These are phyloP conservation scores for Basipetospora sp. DNA, from an alignment of 2,329 filamentous ascomycete species.

Conservation along the genomic window DNA sequence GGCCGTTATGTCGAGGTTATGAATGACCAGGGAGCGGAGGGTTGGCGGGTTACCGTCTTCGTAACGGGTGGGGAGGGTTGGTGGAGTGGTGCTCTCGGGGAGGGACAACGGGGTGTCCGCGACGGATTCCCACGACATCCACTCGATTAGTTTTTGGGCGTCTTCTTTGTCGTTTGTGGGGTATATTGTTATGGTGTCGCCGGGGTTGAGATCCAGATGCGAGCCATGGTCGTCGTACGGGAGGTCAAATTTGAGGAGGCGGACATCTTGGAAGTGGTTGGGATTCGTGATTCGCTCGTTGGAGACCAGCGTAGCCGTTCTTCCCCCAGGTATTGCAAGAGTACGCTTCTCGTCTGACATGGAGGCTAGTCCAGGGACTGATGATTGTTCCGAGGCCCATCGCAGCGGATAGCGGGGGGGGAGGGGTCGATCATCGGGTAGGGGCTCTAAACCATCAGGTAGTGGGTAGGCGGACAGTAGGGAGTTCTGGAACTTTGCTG, in stretches of 20 bases:
- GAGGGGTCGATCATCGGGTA: constrained; percentile 59
- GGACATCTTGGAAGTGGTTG: constrained; percentile 86
- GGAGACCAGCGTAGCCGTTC: constrained; percentile 41
- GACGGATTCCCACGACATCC: constrained; percentile 63
- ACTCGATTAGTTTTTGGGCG: constrained; percentile 59
- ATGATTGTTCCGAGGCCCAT: background rate
- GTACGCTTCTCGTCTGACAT: constrained; percentile 7
- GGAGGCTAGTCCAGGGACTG: background rate
- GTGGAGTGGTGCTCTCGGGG: constrained; percentile 2
- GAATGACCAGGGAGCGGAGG: constrained; percentile 59
- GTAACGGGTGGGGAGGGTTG: constrained; percentile 10
- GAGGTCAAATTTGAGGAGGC: constrained; percentile 53
- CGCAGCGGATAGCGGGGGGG: constrained; percentile 46
- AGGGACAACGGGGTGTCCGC: constrained; percentile 53
- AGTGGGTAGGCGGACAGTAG: constrained; percentile 57
- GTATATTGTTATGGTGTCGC: constrained; percentile 67
- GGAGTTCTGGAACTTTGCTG: constrained; percentile 48
- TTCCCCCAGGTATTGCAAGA: constrained; percentile 43
- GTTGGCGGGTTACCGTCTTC: constrained; percentile 35
- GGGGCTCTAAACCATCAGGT: constrained; percentile 48
- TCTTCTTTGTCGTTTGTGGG: constrained; percentile 77
- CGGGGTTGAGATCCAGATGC: constrained; percentile 40
- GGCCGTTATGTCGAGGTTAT: constrained; percentile 77
- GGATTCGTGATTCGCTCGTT: constrained; percentile 62
- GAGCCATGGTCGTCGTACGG: constrained; percentile 8